phyloP scores from a whole-genome alignment of 2,329 filamentous ascomycete genomes.

The Tolypocladium sp. region DNA sequence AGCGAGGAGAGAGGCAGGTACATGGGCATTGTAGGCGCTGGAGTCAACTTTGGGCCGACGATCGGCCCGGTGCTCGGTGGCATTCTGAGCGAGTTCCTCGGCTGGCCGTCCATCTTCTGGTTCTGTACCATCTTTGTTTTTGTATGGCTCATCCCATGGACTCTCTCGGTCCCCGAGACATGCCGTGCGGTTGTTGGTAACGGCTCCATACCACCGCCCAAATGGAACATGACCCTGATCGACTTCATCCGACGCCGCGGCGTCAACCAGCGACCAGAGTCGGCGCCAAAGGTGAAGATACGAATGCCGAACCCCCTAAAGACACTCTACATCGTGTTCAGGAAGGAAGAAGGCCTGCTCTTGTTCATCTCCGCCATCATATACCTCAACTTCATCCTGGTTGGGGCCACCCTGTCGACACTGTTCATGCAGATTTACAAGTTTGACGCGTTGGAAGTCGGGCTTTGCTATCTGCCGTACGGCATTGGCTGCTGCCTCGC shows the following conservation, averaged over 20 bases:
- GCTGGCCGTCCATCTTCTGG: slow-evolving; percentile 64
- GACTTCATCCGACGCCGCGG: slow-evolving; percentile 33
- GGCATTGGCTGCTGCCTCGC: slow-evolving; percentile 40
- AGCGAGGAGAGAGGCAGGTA: slow-evolving; percentile 63
- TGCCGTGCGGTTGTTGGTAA: slow-evolving; percentile 52
- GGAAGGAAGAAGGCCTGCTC: slow-evolving; percentile 49
- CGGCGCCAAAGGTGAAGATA: slow-evolving; percentile 29
- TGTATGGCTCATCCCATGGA: slow-evolving; percentile 42
- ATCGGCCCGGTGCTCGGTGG: slow-evolving; percentile 56
- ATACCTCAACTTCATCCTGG: slow-evolving; percentile 47
- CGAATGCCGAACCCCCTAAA: slow-evolving; percentile 49
- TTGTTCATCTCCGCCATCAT: slow-evolving; percentile 43
- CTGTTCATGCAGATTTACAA: slow-evolving; percentile 41
- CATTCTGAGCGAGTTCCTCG: slow-evolving; percentile 51
- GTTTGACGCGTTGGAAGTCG: slow-evolving; percentile 40
- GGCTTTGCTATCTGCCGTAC: slow-evolving; percentile 46
- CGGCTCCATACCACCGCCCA: slow-evolving; percentile 48
- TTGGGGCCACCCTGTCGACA: slow-evolving; percentile 42
- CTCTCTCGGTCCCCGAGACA: slow-evolving; percentile 50
- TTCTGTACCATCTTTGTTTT: slow-evolving; percentile 49
- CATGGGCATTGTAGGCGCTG: slow-evolving; percentile 57
- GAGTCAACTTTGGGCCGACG: slow-evolving; percentile 45
- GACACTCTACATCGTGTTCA: slow-evolving; percentile 41
- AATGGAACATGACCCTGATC: slow-evolving; percentile 48
- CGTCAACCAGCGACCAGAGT: slow-evolving; percentile 22